Evolutionary conservation across 495 filamentous ascomycete species (phyloP).

Genomic region (Aspergillus hancockii): DNA sequence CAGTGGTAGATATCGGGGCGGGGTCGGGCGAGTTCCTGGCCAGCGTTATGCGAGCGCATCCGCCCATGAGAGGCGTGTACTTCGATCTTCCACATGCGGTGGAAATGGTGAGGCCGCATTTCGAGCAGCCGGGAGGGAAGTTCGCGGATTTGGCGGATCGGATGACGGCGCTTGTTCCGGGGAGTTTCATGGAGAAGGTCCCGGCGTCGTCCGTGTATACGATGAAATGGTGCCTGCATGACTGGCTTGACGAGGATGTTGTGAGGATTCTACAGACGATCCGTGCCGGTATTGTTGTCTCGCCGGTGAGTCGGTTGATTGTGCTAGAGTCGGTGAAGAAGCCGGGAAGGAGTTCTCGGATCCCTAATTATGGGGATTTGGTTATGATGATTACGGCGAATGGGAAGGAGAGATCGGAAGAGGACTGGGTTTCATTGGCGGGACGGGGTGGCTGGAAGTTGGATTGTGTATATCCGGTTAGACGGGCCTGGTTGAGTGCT

Average conservation of each 20-base stretch:
- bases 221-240: conserved; percentile 9
- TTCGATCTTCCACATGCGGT: conserved; percentile 3
- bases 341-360: background rate
- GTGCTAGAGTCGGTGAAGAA: conserved; percentile 7
- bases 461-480: background rate
- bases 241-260: conserved; percentile 8
- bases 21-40: conserved; percentile 8
- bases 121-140: background rate
- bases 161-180: background rate
- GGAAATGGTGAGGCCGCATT: background rate
- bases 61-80: background rate
- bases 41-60: conserved; percentile 1
- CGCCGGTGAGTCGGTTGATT: conserved; percentile 3
- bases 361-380: conserved; percentile 5
- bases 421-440: conserved; percentile 4
- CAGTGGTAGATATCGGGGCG: conserved; percentile 8
- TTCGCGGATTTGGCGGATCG: conserved; percentile 1
- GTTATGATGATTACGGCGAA: conserved; percentile 4
- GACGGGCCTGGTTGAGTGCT: background rate
- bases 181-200: conserved; percentile 5
- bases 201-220: conserved; percentile 3
- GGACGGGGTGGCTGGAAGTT: conserved; percentile 10
- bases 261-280: conserved; percentile 5
- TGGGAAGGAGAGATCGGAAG: conserved; percentile 5
- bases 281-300: background rate